Evolutionary conservation across 164 flowering plant genomes (phyloP).

Genomic region (Macadamia integrifolia): DNA sequence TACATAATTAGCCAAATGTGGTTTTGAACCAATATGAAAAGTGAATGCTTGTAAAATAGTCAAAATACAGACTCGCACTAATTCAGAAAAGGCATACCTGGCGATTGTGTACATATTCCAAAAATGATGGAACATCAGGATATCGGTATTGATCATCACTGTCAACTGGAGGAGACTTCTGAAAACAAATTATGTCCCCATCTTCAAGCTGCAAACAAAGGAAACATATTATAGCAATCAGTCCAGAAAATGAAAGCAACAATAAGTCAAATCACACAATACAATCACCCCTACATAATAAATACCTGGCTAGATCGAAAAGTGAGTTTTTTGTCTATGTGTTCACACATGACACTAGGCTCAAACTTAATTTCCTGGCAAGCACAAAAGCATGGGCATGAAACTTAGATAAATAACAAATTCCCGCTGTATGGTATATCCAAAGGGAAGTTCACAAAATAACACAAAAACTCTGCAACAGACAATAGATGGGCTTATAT

Average conservation of each 20-base stretch:
- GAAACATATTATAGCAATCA: not conserved
- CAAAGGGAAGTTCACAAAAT: too few relatives aligned
- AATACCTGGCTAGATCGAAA: constrained; percentile 81
- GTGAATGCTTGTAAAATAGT: too few relatives aligned
- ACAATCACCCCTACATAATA: not conserved
- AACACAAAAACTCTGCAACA: too few relatives aligned
- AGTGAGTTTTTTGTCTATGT: constrained; percentile 61
- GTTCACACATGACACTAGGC: constrained; percentile 92
- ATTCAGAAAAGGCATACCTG: constrained; percentile 42
- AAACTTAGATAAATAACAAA: too few relatives aligned
- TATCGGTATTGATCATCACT: constrained; percentile 45
- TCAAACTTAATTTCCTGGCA: constrained; percentile 92
- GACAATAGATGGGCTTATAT: not conserved
- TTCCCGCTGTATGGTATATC: too few relatives aligned
- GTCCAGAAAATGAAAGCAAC: not conserved
- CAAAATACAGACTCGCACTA: too few relatives aligned
- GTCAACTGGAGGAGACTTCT: constrained; percentile 46
- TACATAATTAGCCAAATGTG: too few relatives aligned
- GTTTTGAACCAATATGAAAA: too few relatives aligned
- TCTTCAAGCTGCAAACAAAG: constrained; percentile 70
- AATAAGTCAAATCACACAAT: not conserved
- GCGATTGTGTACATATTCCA: constrained; percentile 93
- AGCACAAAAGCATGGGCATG: constrained; percentile 5
- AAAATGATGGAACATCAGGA: constrained; percentile 80
- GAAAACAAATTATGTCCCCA: constrained; percentile 94